A percentile compares a stretch with the other conserved stretches of the same genome.
phyloP scores from a whole-genome alignment of 805 yeast species.

The Nakazawaea pomicola region DNA sequence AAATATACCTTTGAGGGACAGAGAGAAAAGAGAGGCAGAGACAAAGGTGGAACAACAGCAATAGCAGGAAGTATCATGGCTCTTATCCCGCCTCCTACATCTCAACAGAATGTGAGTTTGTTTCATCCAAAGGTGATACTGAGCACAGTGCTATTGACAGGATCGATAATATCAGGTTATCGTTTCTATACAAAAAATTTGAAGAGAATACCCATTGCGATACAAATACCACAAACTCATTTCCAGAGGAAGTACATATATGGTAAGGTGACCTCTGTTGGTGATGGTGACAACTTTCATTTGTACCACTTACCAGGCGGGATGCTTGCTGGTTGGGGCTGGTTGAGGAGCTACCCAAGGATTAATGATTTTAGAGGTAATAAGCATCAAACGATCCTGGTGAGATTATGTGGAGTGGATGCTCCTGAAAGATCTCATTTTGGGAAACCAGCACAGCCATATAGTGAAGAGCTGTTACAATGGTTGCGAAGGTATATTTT shows the following conservation, averaged over 20 bases:
- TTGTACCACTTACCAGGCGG: conserved; percentile 96
- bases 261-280: conserved; percentile 85
- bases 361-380: conserved; percentile 38
- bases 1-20: no score
- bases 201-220: conserved; percentile 44
- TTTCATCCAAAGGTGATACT: conserved; percentile 10
- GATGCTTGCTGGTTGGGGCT: conserved; percentile 82
- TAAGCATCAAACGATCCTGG: conserved; percentile 66
- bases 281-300: conserved; percentile 94
- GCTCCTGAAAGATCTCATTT: conserved; percentile 96
- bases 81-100: no score
- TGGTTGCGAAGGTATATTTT: conserved; percentile 70
- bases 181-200: conserved; percentile 40
- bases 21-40: no score
- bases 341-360: conserved; percentile 68
- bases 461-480: conserved; percentile 71
- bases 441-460: conserved; percentile 90
- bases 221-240: conserved; percentile 42
- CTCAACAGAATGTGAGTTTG: background rate
- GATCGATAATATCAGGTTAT: conserved; percentile 36
- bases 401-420: conserved; percentile 88
- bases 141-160: conserved; percentile 18
- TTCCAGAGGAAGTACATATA: conserved; percentile 41
- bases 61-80: no score
- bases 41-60: no score